Conservation (phyloP, 2,329 filamentous ascomycete species). For the Beauveria sp. region DNA sequence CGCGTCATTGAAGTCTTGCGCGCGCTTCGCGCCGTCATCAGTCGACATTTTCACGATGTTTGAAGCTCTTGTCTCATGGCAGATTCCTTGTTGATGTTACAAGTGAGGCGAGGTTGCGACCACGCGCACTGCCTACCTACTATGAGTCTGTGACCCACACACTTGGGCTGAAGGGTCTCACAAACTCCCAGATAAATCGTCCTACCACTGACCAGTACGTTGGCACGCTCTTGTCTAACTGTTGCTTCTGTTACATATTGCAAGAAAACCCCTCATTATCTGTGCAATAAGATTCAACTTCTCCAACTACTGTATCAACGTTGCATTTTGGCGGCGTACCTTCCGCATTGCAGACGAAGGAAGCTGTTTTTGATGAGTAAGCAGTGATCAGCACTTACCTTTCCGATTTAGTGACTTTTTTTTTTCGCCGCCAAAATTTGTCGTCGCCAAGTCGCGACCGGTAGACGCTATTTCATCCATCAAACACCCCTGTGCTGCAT, state of each 20-base stretch:
- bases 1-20: slow-evolving; percentile 19
- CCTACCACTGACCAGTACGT: not conserved
- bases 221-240: not conserved
- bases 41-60: not conserved
- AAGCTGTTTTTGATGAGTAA: not conserved
- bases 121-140: not conserved
- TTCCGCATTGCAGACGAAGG: not conserved
- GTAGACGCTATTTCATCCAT: not conserved
- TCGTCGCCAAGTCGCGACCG: not conserved
- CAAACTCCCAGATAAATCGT: not conserved
- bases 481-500: not conserved
- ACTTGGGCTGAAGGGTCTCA: not conserved
- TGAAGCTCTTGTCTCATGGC: not conserved
- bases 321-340: no score
- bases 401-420: not conserved
- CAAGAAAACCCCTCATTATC: no score
- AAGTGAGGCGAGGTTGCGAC: not conserved
- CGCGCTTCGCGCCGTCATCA: slow-evolving; percentile 18
- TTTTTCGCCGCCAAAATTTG: not conserved
- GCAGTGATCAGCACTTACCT: slow-evolving; percentile 3
- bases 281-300: no score
- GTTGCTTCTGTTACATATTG: not conserved
- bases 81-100: not conserved
- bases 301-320: no score
- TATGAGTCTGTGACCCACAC: not conserved